Evolutionary conservation across 1,139 yeast species (phyloP).

Genomic region (Hanseniaspora gamundiae): DNA sequence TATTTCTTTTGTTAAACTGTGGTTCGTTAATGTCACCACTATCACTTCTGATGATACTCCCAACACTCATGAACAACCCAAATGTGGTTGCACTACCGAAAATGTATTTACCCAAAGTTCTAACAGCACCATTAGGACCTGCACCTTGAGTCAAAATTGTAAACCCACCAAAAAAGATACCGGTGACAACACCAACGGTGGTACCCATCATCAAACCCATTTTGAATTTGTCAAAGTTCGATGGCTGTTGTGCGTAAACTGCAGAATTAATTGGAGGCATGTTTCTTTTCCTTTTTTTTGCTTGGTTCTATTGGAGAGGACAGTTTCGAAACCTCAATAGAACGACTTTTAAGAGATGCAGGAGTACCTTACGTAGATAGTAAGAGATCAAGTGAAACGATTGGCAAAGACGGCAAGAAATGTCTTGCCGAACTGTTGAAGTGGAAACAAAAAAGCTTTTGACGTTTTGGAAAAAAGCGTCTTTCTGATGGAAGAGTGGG

Average conservation of each 20-base stretch:
- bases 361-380: no score
- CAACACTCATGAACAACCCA: slow-evolving; percentile 91
- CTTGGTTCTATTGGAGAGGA: not conserved
- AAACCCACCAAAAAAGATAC: slow-evolving; percentile 87
- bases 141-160: slow-evolving; percentile 88
- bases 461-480: no score
- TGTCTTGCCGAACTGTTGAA: no score
- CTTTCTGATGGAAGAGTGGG: no score
- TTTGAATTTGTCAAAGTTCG: slow-evolving; percentile 89
- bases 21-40: slow-evolving; percentile 10
- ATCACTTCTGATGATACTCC: slow-evolving; percentile 85
- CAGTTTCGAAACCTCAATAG: not conserved
- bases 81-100: slow-evolving; percentile 95
- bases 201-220: slow-evolving; percentile 98
- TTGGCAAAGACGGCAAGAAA: no score
- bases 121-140: slow-evolving; percentile 96
- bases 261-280: slow-evolving; percentile 85
- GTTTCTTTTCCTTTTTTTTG: not conserved
- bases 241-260: slow-evolving; percentile 67
- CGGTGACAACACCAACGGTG: slow-evolving; percentile 92
- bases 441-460: no score
- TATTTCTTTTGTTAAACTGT: slow-evolving; percentile 7
- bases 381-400: no score
- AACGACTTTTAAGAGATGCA: no score
- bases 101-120: slow-evolving; percentile 92